A percentile compares a stretch with the other conserved stretches of the same genome.
Evolutionary conservation across 495 filamentous ascomycete species (phyloP).

Genomic region (Penicillium goetzii): DNA sequence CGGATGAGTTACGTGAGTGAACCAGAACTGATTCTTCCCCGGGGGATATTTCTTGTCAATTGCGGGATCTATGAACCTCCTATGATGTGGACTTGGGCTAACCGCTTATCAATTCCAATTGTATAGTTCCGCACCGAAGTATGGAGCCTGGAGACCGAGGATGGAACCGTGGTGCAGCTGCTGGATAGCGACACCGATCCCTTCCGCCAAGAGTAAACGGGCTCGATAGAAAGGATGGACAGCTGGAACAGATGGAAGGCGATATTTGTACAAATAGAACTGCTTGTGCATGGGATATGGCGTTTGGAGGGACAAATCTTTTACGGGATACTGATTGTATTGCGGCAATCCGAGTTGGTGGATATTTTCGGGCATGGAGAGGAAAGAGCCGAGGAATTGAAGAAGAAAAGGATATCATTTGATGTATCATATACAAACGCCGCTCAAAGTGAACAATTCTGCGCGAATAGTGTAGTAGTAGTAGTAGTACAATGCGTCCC

Average conservation of each 20-base stretch:
- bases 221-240: neutral
- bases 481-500: constrained; percentile 46
- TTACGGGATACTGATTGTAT: constrained; percentile 15
- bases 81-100: neutral
- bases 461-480: constrained; percentile 48
- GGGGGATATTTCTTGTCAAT: neutral
- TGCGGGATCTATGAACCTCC: neutral
- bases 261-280: constrained; percentile 34
- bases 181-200: constrained; percentile 64
- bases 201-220: constrained; percentile 48
- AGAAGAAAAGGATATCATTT: constrained; percentile 50
- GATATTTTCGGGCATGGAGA: constrained; percentile 4
- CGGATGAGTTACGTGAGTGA: constrained; percentile 71
- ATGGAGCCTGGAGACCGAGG: constrained; percentile 73
- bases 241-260: constrained; percentile 1
- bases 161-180: constrained; percentile 67
- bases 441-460: constrained; percentile 47
- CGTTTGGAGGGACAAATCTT: constrained; percentile 30
- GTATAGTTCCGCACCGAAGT: constrained; percentile 70
- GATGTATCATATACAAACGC: constrained; percentile 53
- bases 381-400: neutral
- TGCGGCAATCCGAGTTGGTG: constrained; percentile 9
- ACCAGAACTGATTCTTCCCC: neutral
- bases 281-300: constrained; percentile 33
- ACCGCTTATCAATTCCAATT: neutral